Percentiles rank a stretch among this genome's conserved stretches.
Evolutionary conservation across 2,329 filamentous ascomycete species (phyloP).

Genomic region (Trichothecium sympodiale): DNA sequence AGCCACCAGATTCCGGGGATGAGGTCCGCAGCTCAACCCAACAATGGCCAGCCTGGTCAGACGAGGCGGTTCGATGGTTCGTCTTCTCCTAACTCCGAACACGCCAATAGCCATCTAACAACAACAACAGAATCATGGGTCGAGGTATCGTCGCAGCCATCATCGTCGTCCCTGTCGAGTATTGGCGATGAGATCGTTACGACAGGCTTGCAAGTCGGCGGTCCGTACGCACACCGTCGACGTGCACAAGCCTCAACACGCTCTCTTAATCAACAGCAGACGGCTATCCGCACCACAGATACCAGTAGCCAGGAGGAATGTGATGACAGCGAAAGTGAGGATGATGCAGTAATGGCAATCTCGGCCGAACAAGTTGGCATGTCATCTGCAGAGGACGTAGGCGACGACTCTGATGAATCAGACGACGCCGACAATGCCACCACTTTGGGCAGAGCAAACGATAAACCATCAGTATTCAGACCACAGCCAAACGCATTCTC

Average conservation of each 20-base stretch:
- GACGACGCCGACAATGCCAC: constrained; percentile 68
- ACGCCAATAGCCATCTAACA: neutral
- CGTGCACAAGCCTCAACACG: constrained; percentile 24
- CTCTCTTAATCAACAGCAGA: constrained; percentile 26
- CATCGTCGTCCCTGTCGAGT: constrained; percentile 83
- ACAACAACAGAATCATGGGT: constrained; percentile 76
- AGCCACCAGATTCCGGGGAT: no score
- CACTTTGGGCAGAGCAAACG: constrained; percentile 47
- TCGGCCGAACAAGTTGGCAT: constrained; percentile 39
- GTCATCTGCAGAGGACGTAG: constrained; percentile 24
- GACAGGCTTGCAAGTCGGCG: constrained; percentile 69
- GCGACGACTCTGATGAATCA: constrained; percentile 35
- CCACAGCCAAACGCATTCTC: constrained; percentile 90
- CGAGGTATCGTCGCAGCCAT: constrained; percentile 84
- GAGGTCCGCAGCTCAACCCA: constrained; percentile 13
- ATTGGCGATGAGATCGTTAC: constrained; percentile 83
- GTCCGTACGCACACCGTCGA: constrained; percentile 50
- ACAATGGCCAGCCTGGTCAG: constrained; percentile 18
- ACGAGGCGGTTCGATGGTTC: constrained; percentile 25
- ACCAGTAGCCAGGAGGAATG: constrained; percentile 88
- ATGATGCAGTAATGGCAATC: constrained; percentile 55
- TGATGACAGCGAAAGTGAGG: constrained; percentile 84
- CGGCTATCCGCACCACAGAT: constrained; percentile 29
- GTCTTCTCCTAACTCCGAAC: constrained; percentile 14
- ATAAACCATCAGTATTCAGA: constrained; percentile 48